Evolutionary conservation across 768 basidiomycete genomes (phyloP).

Genomic region (Rhizopogon salebrosus): DNA sequence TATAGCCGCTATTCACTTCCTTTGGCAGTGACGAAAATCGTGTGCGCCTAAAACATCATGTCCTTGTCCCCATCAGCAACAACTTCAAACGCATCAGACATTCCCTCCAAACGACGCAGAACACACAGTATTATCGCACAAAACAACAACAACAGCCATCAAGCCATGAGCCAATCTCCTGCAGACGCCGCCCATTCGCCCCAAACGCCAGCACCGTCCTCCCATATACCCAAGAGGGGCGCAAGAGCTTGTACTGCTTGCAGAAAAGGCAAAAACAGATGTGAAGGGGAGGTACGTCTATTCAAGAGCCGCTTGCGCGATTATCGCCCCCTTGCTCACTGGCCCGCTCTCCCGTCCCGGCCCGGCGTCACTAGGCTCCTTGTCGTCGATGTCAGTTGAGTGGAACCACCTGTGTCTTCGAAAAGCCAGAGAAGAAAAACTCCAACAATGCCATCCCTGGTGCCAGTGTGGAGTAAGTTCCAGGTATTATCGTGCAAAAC

Average conservation of each 20-base stretch:
- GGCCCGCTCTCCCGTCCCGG: conserved; percentile 72
- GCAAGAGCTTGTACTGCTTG: conserved; percentile 85
- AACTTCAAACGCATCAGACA: conserved; percentile 50
- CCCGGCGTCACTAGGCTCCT: conserved; percentile 74
- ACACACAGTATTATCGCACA: conserved; percentile 28
- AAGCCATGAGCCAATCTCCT: conserved; percentile 31
- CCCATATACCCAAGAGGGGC: conserved; percentile 87
- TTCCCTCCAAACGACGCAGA: conserved; percentile 53
- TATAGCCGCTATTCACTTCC: conserved; percentile 8
- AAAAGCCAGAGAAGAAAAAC: conserved; percentile 88
- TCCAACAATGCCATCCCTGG: conserved; percentile 51
- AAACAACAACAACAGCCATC: conserved; percentile 8
- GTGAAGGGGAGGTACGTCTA: conserved; percentile 78
- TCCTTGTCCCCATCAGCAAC: conserved; percentile 63
- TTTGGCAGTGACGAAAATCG: conserved; percentile 8
- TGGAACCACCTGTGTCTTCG: conserved; percentile 78
- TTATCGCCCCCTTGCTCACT: conserved; percentile 46
- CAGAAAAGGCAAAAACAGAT: conserved; percentile 89
- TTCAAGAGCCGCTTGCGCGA: conserved; percentile 25
- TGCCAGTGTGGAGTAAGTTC: conserved; percentile 65
- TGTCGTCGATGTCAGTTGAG: conserved; percentile 86
- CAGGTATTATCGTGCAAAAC: not conserved
- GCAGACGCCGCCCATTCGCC: conserved; percentile 26
- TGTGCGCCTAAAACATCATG: conserved; percentile 36
- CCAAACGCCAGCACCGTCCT: conserved; percentile 25